phyloP scores from a whole-genome alignment of 768 basidiomycete genomes.

The Lactifluus piperatus region DNA sequence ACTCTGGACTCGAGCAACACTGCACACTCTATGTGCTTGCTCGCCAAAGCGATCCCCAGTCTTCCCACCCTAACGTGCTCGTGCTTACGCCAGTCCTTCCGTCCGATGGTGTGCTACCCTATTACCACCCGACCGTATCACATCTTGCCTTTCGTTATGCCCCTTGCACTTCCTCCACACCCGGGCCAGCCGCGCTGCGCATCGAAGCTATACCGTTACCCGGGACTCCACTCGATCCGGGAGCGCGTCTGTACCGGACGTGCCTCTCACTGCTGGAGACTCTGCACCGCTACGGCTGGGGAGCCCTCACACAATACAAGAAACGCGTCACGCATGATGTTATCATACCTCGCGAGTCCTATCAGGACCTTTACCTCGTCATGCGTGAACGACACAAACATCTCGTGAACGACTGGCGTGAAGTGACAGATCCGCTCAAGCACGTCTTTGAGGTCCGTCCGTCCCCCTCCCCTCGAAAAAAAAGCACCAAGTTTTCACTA shows the following conservation, averaged over 20 bases:
- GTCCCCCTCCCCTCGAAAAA: background rate
- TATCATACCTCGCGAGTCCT: slow-evolving; percentile 62
- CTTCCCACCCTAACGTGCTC: slow-evolving; percentile 29
- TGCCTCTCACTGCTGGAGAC: slow-evolving; percentile 74
- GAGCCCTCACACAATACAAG: slow-evolving; percentile 69
- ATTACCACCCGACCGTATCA: slow-evolving; percentile 79
- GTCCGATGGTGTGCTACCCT: slow-evolving; percentile 50
- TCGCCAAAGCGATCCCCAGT: slow-evolving; percentile 13
- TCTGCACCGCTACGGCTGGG: slow-evolving; percentile 84
- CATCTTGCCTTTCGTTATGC: slow-evolving; percentile 80
- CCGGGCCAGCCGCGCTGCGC: slow-evolving; percentile 33
- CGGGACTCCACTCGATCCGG: slow-evolving; percentile 36
- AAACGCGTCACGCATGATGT: slow-evolving; percentile 84
- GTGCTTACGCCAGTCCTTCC: slow-evolving; percentile 52
- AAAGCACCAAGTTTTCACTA: background rate
- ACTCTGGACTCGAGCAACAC: slow-evolving; percentile 63
- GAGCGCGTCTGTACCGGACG: slow-evolving; percentile 71
- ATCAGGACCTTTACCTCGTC: slow-evolving; percentile 84
- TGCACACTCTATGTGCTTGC: slow-evolving; percentile 57
- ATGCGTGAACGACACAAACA: slow-evolving; percentile 82
- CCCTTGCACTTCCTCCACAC: slow-evolving; percentile 21
- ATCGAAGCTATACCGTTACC: slow-evolving; percentile 52
- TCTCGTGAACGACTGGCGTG: slow-evolving; percentile 66
- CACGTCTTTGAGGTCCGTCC: slow-evolving; percentile 76
- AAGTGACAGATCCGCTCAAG: slow-evolving; percentile 79